These are phyloP conservation scores for Lecanicillium sp. DNA, from an alignment of 2,329 filamentous ascomycete genomes.

Conservation along the genomic window DNA sequence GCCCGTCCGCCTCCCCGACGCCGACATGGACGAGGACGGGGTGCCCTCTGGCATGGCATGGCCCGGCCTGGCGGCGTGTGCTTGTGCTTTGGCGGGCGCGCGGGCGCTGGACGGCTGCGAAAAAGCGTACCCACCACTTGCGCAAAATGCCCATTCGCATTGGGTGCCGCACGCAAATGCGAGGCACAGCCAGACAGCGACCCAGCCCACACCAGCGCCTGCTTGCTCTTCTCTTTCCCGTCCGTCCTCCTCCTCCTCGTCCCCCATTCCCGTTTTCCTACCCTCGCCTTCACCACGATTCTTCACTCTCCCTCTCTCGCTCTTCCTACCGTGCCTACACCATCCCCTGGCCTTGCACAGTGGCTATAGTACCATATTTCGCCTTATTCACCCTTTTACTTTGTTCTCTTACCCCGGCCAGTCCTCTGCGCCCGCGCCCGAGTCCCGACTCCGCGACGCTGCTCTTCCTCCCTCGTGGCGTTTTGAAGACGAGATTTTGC, in stretches of 20 bases:
- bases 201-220: background rate
- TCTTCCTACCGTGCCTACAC: constrained; percentile 4
- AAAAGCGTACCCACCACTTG: no score
- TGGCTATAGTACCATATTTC: background rate
- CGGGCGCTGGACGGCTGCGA: background rate
- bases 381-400: background rate
- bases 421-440: constrained; percentile 1
- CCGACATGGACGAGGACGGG: no score
- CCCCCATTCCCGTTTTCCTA: constrained; percentile 10
- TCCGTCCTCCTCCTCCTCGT: constrained; percentile 9
- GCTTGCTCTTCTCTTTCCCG: constrained; percentile 3
- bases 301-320: constrained; percentile 5
- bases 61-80: no score
- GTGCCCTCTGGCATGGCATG: no score
- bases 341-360: background rate
- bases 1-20: no score
- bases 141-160: no score
- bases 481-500: constrained; percentile 4
- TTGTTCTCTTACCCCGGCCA: constrained; percentile 1
- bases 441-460: background rate
- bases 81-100: no score
- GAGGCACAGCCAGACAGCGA: no score
- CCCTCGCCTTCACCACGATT: constrained; percentile 7
- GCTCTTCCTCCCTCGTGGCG: constrained; percentile 3
- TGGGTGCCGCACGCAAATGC: background rate